These are phyloP conservation scores for Silene latifolia DNA, from an alignment of 148 eudicot species.

Conservation along the genomic window DNA sequence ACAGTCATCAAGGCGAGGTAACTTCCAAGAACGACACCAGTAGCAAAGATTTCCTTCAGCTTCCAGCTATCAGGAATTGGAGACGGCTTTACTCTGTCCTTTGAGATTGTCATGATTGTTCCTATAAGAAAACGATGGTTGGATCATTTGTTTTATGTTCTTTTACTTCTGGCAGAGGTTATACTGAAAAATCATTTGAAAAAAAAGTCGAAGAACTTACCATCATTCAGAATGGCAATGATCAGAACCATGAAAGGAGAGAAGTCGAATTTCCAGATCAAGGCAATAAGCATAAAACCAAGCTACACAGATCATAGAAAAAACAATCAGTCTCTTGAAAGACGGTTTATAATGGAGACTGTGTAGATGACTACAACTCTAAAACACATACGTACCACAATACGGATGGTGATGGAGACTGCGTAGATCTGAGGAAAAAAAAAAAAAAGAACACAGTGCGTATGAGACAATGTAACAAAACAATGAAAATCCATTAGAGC, in stretches of 20 bases:
- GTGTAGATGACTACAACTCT: neutral
- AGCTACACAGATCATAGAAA: conserved; percentile 37
- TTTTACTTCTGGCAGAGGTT: neutral
- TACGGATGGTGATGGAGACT: conserved; percentile 98
- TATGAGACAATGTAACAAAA: conserved; percentile 3
- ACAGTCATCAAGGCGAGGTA: conserved; percentile 89
- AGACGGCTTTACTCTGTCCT: conserved; percentile 94
- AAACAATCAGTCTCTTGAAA: neutral
- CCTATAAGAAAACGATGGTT: conserved; percentile 35
- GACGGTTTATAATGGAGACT: neutral
- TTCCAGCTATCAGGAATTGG: conserved; percentile 98
- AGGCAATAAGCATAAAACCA: conserved; percentile 90
- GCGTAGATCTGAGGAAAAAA: conserved; percentile 71
- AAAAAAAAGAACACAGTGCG: neutral
- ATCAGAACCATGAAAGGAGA: conserved; percentile 99
- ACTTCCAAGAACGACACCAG: conserved; percentile 88
- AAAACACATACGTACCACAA: conserved; percentile 66
- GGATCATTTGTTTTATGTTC: neutral
- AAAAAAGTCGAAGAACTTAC: conserved; percentile 29
- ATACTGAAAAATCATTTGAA: neutral
- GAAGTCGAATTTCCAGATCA: conserved; percentile 94
- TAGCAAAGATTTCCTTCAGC: conserved; percentile 84
- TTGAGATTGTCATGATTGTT: conserved; percentile 95
- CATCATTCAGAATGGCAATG: conserved; percentile 93
- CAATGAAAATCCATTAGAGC: neutral